Evolutionary conservation across 208 protist species (phyloP).

Genomic region (Trypanosoma grayi): DNA sequence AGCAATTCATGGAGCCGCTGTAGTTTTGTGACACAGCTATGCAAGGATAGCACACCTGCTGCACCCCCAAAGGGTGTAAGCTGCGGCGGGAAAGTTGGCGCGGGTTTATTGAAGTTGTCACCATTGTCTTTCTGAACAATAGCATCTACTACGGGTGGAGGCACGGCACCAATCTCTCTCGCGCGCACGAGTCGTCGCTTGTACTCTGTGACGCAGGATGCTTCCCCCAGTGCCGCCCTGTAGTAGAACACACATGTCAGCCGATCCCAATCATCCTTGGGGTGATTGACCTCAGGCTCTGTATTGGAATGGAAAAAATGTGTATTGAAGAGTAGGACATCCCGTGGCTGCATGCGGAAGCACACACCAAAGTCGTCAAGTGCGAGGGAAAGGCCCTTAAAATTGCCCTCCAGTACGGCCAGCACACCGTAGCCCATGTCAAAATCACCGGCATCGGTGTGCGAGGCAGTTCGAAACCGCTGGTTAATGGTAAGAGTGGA

Average conservation of each 20-base stretch:
- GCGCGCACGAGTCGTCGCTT: slow-evolving; percentile 45
- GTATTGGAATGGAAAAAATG: slow-evolving; percentile 92
- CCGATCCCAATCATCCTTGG: slow-evolving; percentile 49
- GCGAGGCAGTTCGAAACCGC: slow-evolving; percentile 84
- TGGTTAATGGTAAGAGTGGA: slow-evolving; percentile 91
- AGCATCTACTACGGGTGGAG: slow-evolving; percentile 13
- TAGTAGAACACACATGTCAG: slow-evolving; percentile 93
- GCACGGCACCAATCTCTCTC: slow-evolving; percentile 9
- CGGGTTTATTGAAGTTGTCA: slow-evolving; percentile 55
- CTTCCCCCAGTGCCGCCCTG: slow-evolving; percentile 70
- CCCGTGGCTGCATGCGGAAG: slow-evolving; percentile 69
- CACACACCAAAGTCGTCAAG: slow-evolving; percentile 78
- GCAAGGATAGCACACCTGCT: slow-evolving; percentile 25
- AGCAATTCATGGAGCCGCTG: slow-evolving; percentile 36
- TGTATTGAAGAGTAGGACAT: slow-evolving; percentile 90
- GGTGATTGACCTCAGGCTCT: slow-evolving; percentile 58
- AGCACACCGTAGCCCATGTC: slow-evolving; percentile 87
- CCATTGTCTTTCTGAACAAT: slow-evolving; percentile 68
- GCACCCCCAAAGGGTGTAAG: slow-evolving; percentile 58
- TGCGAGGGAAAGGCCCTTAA: slow-evolving; percentile 68
- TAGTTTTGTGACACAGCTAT: slow-evolving; percentile 30
- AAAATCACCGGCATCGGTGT: slow-evolving; percentile 91
- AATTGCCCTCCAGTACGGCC: slow-evolving; percentile 81
- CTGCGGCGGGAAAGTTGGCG: slow-evolving; percentile 35
- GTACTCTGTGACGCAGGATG: slow-evolving; percentile 71